Evolutionary conservation across 148 eudicot genomes (phyloP), one percentile per base, ranked within the genome.

Genomic region (Pharnaceum exiguum): DNA sequence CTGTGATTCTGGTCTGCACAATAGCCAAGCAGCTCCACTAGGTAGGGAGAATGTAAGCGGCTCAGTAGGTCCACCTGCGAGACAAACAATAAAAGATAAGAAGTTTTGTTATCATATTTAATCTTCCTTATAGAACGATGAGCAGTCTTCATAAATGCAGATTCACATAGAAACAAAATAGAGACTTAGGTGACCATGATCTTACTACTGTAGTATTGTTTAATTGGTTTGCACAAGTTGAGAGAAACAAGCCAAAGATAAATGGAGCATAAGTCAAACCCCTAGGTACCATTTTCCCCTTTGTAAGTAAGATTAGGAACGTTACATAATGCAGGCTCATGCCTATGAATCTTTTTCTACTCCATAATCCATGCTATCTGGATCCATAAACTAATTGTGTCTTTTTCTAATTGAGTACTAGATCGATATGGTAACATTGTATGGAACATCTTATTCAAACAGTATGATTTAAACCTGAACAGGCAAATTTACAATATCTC

Each of bases 1-100:
- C 98, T 77, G 74, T 93, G 86, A 26, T 74, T 76, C 45, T 88
- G 82, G 63, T 93, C 98, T 10, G 98, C 98, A 40, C 98, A 88
- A 63, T 93, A 93, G 57, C 98, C 98, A 39, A 93, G 72, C 31
- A 93, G 75, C 59, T 83, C 78, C 59, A 81, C 80, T 42, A 93
- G 55, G 83, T 81, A 72, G 2, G 88, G 89, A 3, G 80, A 88
- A 15, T 73, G 73, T 66, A 93, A 51, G 31, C 90, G 79, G 76
- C 96, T 88, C 9, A 93, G 74, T 66, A 93, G 82, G 78, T 93
- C 98, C 69, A 93, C 94, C 87, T 85, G 81, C 59, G 25, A n/a
- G 10, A 46, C 51, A 46, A 3, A 11, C 53, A 72, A 40, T n/a
- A 33, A 53, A 31, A 60, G 56, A 35, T 43, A 22, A 54, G 11